Base-by-base conservation (phyloP, 441 rosid genomes). In the Theobroma grandiflorum region DNA sequence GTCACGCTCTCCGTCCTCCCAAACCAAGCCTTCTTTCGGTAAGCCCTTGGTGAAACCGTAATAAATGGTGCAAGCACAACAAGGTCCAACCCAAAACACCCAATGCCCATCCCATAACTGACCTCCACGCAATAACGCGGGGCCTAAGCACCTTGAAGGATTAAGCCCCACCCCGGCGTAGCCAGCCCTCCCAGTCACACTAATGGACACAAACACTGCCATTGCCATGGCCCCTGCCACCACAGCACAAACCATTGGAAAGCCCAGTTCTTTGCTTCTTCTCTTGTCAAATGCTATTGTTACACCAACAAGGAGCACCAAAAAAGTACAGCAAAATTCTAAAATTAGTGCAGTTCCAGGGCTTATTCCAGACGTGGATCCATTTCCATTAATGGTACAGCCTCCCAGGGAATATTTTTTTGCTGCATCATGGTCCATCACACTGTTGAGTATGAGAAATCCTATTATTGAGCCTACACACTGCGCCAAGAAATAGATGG, bases 41-140 rank as follows among this genome's bases (percentile, higher is more conserved):
- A 89, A 76, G 22, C 86, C 79, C 42, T 78, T 53, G 12, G 86
- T 75, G 53, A 78, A 83, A 10, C 76, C 74, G 63, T 85, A 72
- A 40, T 88, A 86, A 15, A 84, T 65, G 40, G 81, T 31, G 15
- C 93, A 85, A 76, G 84, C 86, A 6, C 63, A 43, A 49, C 82
- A 85, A 0, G 92, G 88, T 2, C 93, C 91, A 0, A 81, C 52
- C 93, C 91, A 90, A 26, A 86, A 90, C 5, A 90, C 89, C 90
- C 89, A 87, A 66, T 85, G 91, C 5, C 89, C 91, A 33, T 84
- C 9, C 94, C 94, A 88, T 53, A 90, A 73, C 1, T 67, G 31
- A 45, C 87, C 91, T 2, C 90, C 90, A 43, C 43, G 70, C 55
- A 89, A 7, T 68, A 90, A 20, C 4, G 92, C 90, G 1, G 90